These are phyloP conservation scores for Tetrapisispora namnaoensis DNA, from an alignment of 805 yeast genomes.

Conservation along the genomic window DNA sequence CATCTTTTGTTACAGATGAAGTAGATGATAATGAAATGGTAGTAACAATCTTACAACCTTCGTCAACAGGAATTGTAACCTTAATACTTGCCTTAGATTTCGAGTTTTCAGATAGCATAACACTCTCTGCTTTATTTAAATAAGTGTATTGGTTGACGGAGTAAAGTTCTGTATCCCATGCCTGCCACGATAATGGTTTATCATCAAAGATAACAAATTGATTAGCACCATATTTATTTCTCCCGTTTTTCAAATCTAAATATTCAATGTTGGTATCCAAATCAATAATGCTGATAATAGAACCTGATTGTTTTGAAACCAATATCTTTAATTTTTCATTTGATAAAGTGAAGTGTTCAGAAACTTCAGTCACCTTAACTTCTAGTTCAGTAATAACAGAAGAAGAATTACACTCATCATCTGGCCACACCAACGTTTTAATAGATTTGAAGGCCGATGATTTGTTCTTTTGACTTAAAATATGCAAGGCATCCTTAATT, in stretches of 20 bases:
- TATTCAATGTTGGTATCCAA: slow-evolving; percentile 50
- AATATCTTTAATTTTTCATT: slow-evolving; percentile 54
- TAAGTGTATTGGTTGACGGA: slow-evolving; percentile 64
- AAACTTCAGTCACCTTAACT: slow-evolving; percentile 17
- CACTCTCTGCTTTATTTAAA: slow-evolving; percentile 28
- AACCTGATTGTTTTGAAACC: slow-evolving; percentile 46
- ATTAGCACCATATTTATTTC: slow-evolving; percentile 59
- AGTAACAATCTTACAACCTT: slow-evolving; percentile 50
- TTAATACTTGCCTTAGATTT: slow-evolving; percentile 55
- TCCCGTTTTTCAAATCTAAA: slow-evolving; percentile 47
- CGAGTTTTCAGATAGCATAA: slow-evolving; percentile 31
- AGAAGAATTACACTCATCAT: slow-evolving; percentile 28
- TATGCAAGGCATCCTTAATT: slow-evolving; percentile 40
- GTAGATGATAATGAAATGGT: slow-evolving; percentile 49
- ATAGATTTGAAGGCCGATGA: slow-evolving; percentile 14
- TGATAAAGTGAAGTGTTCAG: slow-evolving; percentile 39
- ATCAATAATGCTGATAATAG: slow-evolving; percentile 57
- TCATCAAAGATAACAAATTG: slow-evolving; percentile 80
- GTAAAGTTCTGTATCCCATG: slow-evolving; percentile 95
- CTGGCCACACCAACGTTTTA: slow-evolving; percentile 57
- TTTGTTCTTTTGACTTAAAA: slow-evolving; percentile 27
- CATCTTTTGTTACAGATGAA: slow-evolving; percentile 34
- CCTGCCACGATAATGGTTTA: slow-evolving; percentile 83
- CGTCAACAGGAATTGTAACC: slow-evolving; percentile 52
- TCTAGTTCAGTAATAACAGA: slow-evolving; percentile 6